These are phyloP conservation scores for Cicer pinnatifidum DNA, from an alignment of 306 rosid genomes.

Conservation along the genomic window DNA sequence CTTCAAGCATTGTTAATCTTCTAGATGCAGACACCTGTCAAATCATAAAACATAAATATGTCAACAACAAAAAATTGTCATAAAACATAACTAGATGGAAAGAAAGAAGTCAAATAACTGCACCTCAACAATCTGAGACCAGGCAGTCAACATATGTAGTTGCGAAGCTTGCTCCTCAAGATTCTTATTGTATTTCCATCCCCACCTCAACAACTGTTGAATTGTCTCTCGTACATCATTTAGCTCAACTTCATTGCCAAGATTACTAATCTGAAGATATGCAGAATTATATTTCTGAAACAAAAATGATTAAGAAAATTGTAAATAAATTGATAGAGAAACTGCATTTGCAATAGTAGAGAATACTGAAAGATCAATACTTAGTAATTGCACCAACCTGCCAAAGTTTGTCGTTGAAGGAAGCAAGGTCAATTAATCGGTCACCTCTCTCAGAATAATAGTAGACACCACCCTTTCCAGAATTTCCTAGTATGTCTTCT, in stretches of 20 bases:
- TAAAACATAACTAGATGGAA: slow-evolving; percentile 18
- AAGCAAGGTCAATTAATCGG: slow-evolving; percentile 81
- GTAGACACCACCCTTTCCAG: slow-evolving; percentile 84
- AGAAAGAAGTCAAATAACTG: slow-evolving; percentile 41
- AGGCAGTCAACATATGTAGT: slow-evolving; percentile 93
- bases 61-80: neutral
- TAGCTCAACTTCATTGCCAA: slow-evolving; percentile 77
- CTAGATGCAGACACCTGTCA: slow-evolving; percentile 84
- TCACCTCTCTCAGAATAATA: slow-evolving; percentile 97
- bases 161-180: slow-evolving; percentile 99
- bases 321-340: slow-evolving; percentile 11
- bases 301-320: slow-evolving; percentile 41
- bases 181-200: slow-evolving; percentile 95
- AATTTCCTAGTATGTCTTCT: slow-evolving; percentile 75
- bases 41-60: slow-evolving; percentile 25
- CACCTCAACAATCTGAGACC: slow-evolving; percentile 98
- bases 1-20: slow-evolving; percentile 80
- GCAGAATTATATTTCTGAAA: slow-evolving; percentile 75
- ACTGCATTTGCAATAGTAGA: slow-evolving; percentile 17
- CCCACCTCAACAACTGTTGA: slow-evolving; percentile 96
- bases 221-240: slow-evolving; percentile 72
- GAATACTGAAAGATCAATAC: slow-evolving; percentile 11
- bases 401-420: slow-evolving; percentile 91
- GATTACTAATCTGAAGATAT: slow-evolving; percentile 62
- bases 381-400: slow-evolving; percentile 64